phyloP scores from a whole-genome alignment of 495 filamentous ascomycete species.

The Copromyces sp. region DNA sequence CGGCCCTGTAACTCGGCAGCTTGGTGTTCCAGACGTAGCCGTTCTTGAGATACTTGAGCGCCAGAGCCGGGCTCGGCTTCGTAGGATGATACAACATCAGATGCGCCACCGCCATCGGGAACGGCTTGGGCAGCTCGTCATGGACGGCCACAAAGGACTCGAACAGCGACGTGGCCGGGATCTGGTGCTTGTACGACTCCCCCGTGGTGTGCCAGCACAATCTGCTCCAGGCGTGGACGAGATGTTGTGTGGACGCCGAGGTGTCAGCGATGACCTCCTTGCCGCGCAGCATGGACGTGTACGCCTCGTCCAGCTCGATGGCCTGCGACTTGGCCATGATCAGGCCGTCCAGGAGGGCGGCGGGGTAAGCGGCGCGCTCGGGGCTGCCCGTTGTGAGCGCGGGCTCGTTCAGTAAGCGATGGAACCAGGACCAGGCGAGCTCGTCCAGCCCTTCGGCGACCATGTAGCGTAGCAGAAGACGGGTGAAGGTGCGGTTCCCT shows the following conservation, averaged over 20 bases:
- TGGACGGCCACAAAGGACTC: slow-evolving; percentile 30
- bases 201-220: slow-evolving; percentile 28
- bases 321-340: slow-evolving; percentile 13
- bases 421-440: slow-evolving; percentile 34
- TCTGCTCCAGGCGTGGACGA: slow-evolving; percentile 18
- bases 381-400: neutral
- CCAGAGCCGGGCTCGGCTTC: slow-evolving; percentile 23
- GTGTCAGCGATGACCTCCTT: slow-evolving; percentile 16
- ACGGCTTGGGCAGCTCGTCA: neutral
- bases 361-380: slow-evolving; percentile 2
- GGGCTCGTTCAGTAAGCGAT: slow-evolving; percentile 14
- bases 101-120: slow-evolving; percentile 24
- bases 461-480: slow-evolving; percentile 34
- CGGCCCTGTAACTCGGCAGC: neutral
- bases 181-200: slow-evolving; percentile 16
- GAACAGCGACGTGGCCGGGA: slow-evolving; percentile 25
- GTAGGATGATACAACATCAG: slow-evolving; percentile 34
- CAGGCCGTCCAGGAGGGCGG: slow-evolving; percentile 16
- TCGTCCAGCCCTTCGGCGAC: slow-evolving; percentile 40
- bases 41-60: slow-evolving; percentile 20
- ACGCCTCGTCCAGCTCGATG: slow-evolving; percentile 25
- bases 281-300: slow-evolving; percentile 22
- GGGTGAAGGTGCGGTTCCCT: slow-evolving; percentile 17
- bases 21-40: neutral
- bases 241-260: neutral